Evolutionary conservation across 2,329 filamentous ascomycete genomes (phyloP).

Genomic region (Hypoxylon sp.): DNA sequence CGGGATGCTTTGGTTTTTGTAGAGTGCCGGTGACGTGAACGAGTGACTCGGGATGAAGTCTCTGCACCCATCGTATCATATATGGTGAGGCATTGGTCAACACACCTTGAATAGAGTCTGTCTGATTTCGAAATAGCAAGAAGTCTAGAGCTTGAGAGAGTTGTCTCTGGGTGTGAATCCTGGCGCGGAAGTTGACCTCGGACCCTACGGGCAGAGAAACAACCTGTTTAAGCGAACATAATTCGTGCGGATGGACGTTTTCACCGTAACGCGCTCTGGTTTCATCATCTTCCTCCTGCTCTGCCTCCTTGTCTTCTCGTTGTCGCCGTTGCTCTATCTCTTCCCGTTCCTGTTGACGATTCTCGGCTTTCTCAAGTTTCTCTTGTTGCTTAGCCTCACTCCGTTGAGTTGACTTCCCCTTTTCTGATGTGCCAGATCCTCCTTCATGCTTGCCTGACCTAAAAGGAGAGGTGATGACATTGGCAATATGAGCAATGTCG

Average conservation of each 20-base stretch:
- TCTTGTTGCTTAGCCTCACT: conserved; percentile 49
- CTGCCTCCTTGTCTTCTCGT: conserved; percentile 50
- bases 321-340: conserved; percentile 47
- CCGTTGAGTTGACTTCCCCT: conserved; percentile 47
- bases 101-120: conserved; percentile 86
- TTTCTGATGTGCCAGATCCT: conserved; percentile 21
- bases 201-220: conserved; percentile 62
- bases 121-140: conserved; percentile 86
- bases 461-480: conserved; percentile 20
- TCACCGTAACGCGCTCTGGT: conserved; percentile 42
- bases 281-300: conserved; percentile 38
- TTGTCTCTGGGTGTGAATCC: conserved; percentile 84
- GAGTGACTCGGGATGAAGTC: conserved; percentile 81
- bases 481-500: conserved; percentile 16
- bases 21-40: conserved; percentile 81
- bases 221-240: conserved; percentile 59
- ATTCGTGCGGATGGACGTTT: conserved; percentile 34
- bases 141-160: conserved; percentile 87
- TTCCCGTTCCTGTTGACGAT: conserved; percentile 50
- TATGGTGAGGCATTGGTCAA: conserved; percentile 62
- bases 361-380: conserved; percentile 52
- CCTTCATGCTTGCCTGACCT: conserved; percentile 14
- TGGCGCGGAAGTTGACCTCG: conserved; percentile 75
- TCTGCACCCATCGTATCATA: conserved; percentile 89
- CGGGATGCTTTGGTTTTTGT: conserved; percentile 78